A percentile compares a stretch with the other conserved stretches of the same genome.
Evolutionary conservation across 129 eudicot species (phyloP).

Genomic region (Cynara cardunculus): DNA sequence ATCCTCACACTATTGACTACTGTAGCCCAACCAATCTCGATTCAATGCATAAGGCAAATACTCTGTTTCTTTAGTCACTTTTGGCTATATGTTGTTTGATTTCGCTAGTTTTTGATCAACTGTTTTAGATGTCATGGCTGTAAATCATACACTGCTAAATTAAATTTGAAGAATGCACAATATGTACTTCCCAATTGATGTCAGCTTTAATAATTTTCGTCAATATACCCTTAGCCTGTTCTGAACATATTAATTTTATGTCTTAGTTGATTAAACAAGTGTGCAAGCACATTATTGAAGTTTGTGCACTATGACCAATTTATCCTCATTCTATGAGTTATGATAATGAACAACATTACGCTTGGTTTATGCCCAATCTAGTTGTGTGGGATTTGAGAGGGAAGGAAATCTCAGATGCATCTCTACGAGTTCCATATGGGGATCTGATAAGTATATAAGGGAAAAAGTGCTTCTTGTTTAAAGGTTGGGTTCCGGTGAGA

Average conservation of each 20-base stretch:
- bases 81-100: background rate
- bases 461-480: background rate
- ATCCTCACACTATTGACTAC: constrained; percentile 52
- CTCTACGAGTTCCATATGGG: background rate
- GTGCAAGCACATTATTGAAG: constrained; percentile 1
- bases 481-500: too few species aligned
- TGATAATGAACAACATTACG: background rate
- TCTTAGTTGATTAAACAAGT: background rate
- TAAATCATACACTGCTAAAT: background rate
- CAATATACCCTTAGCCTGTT: background rate
- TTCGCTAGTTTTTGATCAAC: background rate
- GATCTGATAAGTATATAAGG: background rate
- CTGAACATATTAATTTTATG: background rate
- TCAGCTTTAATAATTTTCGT: background rate
- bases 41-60: constrained; percentile 76
- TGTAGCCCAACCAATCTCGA: constrained; percentile 65
- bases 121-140: background rate
- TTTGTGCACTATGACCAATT: background rate
- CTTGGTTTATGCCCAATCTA: background rate
- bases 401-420: background rate
- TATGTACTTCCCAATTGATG: background rate
- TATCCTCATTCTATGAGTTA: background rate
- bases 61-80: background rate
- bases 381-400: background rate
- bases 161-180: background rate